Evolutionary conservation across 805 yeast genomes (phyloP).

Genomic region (Kodamaea lidongshanica): DNA sequence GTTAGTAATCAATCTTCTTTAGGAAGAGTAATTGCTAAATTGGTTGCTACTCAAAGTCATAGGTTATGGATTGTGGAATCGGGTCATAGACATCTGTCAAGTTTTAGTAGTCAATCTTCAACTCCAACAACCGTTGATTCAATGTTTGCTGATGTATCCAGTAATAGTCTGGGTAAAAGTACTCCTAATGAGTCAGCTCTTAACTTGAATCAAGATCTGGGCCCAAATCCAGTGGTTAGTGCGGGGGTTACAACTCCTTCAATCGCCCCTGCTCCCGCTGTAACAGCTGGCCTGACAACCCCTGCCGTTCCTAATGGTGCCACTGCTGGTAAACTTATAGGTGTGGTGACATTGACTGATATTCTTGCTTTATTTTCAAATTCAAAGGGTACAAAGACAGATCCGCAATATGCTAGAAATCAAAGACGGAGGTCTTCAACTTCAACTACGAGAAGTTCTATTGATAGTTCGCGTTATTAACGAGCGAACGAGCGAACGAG

Average conservation of each 20-base stretch:
- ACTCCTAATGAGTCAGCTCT: too few species aligned
- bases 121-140: constrained; percentile 20
- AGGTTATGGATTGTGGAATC: constrained; percentile 75
- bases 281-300: constrained; percentile 1
- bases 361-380: constrained; percentile 76
- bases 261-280: not conserved
- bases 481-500: too few species aligned
- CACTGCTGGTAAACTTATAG: constrained; percentile 77
- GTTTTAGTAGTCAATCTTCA: constrained; percentile 2
- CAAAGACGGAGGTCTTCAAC: constrained; percentile 68
- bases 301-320: constrained; percentile 31
- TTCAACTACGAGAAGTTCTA: constrained; percentile 19
- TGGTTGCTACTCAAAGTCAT: constrained; percentile 93
- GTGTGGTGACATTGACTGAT: constrained; percentile 90
- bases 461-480: constrained; percentile 5
- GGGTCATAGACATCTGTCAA: constrained; percentile 10
- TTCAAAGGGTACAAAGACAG: constrained; percentile 58
- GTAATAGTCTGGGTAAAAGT: too few species aligned
- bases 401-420: constrained; percentile 82
- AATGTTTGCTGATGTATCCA: constrained; percentile 10
- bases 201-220: not conserved
- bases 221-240: constrained; percentile 1
- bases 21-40: constrained; percentile 85
- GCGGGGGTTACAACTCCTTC: constrained; percentile 2
- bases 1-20: constrained; percentile 74